phyloP scores from a whole-genome alignment of 371 early-diverging fungal genomes.

The Mortierella sp. region DNA sequence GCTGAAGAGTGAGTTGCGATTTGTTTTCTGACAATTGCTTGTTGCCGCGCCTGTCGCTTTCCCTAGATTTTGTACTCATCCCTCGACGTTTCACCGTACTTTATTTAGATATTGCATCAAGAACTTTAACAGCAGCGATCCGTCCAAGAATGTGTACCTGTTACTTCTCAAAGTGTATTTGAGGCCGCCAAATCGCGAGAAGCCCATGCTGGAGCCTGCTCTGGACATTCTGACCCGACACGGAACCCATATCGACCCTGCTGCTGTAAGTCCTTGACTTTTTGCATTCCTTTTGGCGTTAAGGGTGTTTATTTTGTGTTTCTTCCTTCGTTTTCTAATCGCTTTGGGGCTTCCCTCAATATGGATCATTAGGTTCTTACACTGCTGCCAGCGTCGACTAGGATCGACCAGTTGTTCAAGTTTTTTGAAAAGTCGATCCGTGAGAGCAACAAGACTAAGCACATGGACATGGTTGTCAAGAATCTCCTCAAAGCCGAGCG shows the following conservation, averaged over 20 bases:
- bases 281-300: slow-evolving; percentile 8
- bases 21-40: not conserved
- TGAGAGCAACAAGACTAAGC: slow-evolving; percentile 71
- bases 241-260: slow-evolving; percentile 78
- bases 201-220: slow-evolving; percentile 72
- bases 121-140: slow-evolving; percentile 69
- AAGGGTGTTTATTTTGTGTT: not conserved
- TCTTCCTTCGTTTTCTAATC: not conserved
- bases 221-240: slow-evolving; percentile 75
- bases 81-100: not conserved
- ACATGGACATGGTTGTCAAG: slow-evolving; percentile 77
- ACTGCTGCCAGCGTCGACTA: slow-evolving; percentile 68
- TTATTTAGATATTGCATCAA: slow-evolving; percentile 77
- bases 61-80: not conserved
- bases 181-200: slow-evolving; percentile 65
- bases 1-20: slow-evolving; percentile 79
- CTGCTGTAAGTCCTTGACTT: slow-evolving; percentile 49
- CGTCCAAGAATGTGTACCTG: slow-evolving; percentile 74
- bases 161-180: slow-evolving; percentile 75
- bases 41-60: not conserved
- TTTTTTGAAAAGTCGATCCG: slow-evolving; percentile 81
- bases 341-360: no score
- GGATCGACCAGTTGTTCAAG: slow-evolving; percentile 67
- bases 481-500: slow-evolving; percentile 79
- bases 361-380: slow-evolving; percentile 60